Evolutionary conservation across 371 early-diverging fungal species (phyloP), one percentile per base, ranked within the genome.

Genomic region (Rhizopus stolonifer): DNA sequence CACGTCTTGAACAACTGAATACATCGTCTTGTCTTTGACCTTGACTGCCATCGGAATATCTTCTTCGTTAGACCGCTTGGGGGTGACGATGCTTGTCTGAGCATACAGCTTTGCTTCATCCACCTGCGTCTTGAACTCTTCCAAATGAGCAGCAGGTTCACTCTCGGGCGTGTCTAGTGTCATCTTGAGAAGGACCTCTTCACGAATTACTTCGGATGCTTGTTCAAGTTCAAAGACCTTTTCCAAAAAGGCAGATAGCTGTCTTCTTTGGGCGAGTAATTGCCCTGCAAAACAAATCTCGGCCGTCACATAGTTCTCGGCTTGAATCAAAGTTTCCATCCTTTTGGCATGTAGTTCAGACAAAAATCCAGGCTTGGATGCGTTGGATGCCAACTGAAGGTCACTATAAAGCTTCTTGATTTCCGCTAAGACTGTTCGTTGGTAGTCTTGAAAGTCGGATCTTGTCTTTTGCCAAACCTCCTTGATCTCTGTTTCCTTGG

Each of bases 1-100:
- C 0, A 67, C 64, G 42, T 76, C 72, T 21, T 65, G 65, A 4
- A 72, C 65, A 13, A 70, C 68, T 21, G 64, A 63, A 17, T 76
- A 63, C 49, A 67, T 58, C 1, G 68, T 63, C 21, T 66, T 66
- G 36, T 72, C 77, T 21, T 68, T 60, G 17, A 70, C 64, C 24
- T 64, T 65, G 4, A 47, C 49, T 15, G 67, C 54, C 46, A 57
- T 64, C 3, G 67, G 40, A 8, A 62, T 53, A 40, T 67, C 60
- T 15, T 53, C 44, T 24, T 67, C 59, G 4, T 56, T 59, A 1
- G 61, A 34, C 25, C 75, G 57, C 8, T 54, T 58, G 14, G 75
- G 75, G 32, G 52, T 61, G 0, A 52, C 11, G 6, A 74, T 60
- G 5, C 39, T 36, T 1, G 11, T 18, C 0, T 8, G 24, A 10